These are phyloP conservation scores for Colletotrichum tropicicola DNA, from an alignment of 2,329 filamentous ascomycete species.

Conservation along the genomic window DNA sequence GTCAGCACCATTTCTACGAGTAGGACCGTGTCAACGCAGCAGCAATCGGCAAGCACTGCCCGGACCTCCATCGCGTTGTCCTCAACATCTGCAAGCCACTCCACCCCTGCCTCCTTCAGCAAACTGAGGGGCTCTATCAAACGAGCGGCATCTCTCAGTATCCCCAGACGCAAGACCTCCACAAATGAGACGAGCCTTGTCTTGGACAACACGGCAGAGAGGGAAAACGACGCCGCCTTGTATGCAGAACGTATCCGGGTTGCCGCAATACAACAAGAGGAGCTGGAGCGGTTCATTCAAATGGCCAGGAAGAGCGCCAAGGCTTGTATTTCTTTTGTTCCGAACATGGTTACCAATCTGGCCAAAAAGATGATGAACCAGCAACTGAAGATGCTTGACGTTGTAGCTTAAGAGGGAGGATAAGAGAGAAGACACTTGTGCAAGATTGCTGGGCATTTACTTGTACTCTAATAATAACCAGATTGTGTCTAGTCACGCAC, in stretches of 20 bases:
- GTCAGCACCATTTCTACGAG: not conserved
- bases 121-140: constrained; percentile 1
- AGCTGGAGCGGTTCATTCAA: not conserved
- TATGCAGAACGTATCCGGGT: not conserved
- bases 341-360: not conserved
- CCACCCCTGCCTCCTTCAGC: not conserved
- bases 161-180: not conserved
- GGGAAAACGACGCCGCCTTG: not conserved
- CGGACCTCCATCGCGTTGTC: not conserved
- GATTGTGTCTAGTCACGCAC: not conserved
- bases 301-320: constrained; percentile 1
- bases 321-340: constrained; percentile 1
- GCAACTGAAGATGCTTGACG: not conserved
- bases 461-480: not conserved
- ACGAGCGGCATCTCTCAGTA: not conserved
- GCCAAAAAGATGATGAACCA: not conserved
- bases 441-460: not conserved
- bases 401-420: not conserved
- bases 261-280: not conserved
- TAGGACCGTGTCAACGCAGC: not conserved
- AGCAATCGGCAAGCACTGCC: not conserved
- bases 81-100: not conserved
- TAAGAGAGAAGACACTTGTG: too few species aligned
- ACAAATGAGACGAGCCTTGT: not conserved
- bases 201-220: not conserved